Conservation (phyloP, 306 rosid species). For the Lathyrus oleraceus region DNA sequence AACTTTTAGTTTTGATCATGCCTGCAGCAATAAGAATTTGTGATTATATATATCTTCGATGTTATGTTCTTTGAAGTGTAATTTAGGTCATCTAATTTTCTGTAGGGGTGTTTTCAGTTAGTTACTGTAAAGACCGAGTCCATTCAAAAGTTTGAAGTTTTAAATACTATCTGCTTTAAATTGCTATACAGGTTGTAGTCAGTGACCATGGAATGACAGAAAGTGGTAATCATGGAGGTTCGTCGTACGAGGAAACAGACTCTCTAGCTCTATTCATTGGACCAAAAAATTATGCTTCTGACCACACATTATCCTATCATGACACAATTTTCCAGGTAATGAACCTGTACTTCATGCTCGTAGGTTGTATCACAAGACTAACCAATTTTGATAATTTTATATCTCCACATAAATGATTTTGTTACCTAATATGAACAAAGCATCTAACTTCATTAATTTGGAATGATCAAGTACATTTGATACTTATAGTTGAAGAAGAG, state of each 20-base stretch:
- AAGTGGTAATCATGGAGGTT: slow-evolving; percentile 93
- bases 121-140: slow-evolving; percentile 13
- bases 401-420: slow-evolving; percentile 4
- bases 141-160: slow-evolving; percentile 7
- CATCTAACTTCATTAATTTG: too few relatives aligned
- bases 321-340: slow-evolving; percentile 73
- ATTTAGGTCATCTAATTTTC: slow-evolving; percentile 9
- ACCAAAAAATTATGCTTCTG: slow-evolving; percentile 47
- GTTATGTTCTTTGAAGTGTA: slow-evolving; percentile 16
- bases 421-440: neutral
- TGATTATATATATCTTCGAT: neutral
- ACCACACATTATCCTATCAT: slow-evolving; percentile 34
- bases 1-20: slow-evolving; percentile 1
- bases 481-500: too few relatives aligned
- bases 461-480: too few relatives aligned
- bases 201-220: slow-evolving; percentile 99
- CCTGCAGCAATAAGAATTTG: neutral
- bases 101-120: slow-evolving; percentile 4
- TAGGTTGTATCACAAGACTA: slow-evolving; percentile 20
- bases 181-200: slow-evolving; percentile 59
- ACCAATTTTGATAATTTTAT: slow-evolving; percentile 29
- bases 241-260: slow-evolving; percentile 86
- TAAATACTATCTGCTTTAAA: slow-evolving; percentile 24
- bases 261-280: slow-evolving; percentile 80
- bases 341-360: slow-evolving; percentile 30